These are phyloP conservation scores for Chrysanthemum makinoi DNA, from an alignment of 129 eudicot genomes.

Conservation along the genomic window DNA sequence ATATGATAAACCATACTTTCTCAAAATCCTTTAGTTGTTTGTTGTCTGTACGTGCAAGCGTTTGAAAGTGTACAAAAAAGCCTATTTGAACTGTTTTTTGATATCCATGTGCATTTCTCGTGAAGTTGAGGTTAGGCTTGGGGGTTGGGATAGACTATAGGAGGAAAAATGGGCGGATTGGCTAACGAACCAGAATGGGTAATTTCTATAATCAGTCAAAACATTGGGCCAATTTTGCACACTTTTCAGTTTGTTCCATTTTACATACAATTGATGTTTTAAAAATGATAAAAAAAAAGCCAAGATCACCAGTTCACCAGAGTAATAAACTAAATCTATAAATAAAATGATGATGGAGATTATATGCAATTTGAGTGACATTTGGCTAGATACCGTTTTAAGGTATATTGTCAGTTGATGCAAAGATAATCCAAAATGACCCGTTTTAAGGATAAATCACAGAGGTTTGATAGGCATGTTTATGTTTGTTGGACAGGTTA, in stretches of 20 bases:
- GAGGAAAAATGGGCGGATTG: not conserved
- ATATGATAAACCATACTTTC: not conserved
- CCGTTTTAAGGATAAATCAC: not conserved
- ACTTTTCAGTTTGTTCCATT: not conserved
- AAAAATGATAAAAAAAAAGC: too few relatives aligned
- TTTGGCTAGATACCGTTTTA: not conserved
- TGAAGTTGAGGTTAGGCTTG: too few relatives aligned
- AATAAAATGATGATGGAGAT: too few relatives aligned
- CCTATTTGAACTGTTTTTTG: too few relatives aligned
- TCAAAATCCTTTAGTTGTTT: too few relatives aligned
- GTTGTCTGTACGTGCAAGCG: too few relatives aligned
- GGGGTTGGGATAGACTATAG: not conserved
- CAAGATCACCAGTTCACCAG: too few relatives aligned
- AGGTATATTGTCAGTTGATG: not conserved
- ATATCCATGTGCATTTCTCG: too few relatives aligned
- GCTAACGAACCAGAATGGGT: not conserved
- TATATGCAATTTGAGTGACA: not conserved
- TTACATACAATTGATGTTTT: too few relatives aligned
- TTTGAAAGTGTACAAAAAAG: too few relatives aligned
- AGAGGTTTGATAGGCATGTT: slow-evolving; percentile 12
- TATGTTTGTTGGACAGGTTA: slow-evolving; percentile 45
- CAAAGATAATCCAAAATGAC: slow-evolving; percentile 1
- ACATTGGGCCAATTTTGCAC: not conserved
- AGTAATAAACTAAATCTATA: too few relatives aligned
- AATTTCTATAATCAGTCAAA: not conserved